Conservation (phyloP, 371 early-diverging fungal genomes). For the Batkoa obscura region DNA sequence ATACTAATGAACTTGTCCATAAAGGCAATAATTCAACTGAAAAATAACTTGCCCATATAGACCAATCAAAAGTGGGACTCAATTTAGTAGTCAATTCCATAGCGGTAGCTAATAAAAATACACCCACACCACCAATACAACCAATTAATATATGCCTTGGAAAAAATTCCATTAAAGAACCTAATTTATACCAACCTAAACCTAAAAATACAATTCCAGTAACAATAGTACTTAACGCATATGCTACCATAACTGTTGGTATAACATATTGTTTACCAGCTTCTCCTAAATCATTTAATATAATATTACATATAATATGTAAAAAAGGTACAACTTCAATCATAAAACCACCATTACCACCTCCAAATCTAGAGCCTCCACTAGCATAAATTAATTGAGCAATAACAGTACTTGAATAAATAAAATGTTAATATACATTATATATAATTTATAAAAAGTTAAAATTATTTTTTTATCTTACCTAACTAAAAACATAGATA, state of each 20-base stretch:
- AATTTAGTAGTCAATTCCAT: constrained; percentile 69
- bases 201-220: constrained; percentile 75
- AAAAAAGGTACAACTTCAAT: constrained; percentile 84
- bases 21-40: constrained; percentile 35
- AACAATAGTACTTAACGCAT: constrained; percentile 60
- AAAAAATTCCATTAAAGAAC: constrained; percentile 73
- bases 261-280: constrained; percentile 41
- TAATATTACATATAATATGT: constrained; percentile 60
- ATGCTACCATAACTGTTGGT: constrained; percentile 78
- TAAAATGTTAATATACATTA: constrained; percentile 2
- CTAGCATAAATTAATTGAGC: constrained; percentile 66
- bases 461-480: constrained; percentile 12
- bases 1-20: constrained; percentile 56
- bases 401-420: constrained; percentile 40
- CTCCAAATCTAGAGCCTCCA: constrained; percentile 72
- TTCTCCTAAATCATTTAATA: constrained; percentile 34
- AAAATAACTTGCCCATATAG: constrained; percentile 31
- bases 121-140: constrained; percentile 88
- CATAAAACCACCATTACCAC: constrained; percentile 90
- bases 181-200: constrained; percentile 66
- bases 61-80: constrained; percentile 23
- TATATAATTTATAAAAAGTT: constrained; percentile 12
- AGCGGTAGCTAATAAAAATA: constrained; percentile 80
- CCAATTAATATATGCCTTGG: constrained; percentile 91
- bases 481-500: constrained; percentile 81